phyloP scores from a whole-genome alignment of 2,329 filamentous ascomycete species.

The Penicillium sclerotiorum region DNA sequence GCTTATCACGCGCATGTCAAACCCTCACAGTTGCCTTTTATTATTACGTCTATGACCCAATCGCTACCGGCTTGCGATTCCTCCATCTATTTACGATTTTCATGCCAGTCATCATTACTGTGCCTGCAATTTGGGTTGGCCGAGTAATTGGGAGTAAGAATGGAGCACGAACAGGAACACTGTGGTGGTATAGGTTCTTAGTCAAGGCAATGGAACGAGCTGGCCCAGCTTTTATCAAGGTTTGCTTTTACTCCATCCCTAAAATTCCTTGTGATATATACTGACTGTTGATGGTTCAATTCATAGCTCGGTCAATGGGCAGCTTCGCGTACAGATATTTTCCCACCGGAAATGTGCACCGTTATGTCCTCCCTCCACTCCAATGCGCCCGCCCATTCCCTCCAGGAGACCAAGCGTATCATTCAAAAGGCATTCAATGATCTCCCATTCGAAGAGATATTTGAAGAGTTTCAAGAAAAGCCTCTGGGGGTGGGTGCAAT shows the following conservation, averaged over 20 bases:
- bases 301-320: conserved; percentile 92
- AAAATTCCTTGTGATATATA: not conserved
- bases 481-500: conserved; percentile 94
- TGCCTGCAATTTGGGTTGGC: conserved; percentile 83
- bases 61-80: conserved; percentile 86
- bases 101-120: conserved; percentile 78
- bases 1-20: conserved; percentile 61
- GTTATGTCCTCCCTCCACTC: conserved; percentile 96
- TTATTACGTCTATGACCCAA: conserved; percentile 65
- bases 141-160: conserved; percentile 63
- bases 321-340: conserved; percentile 93
- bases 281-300: not conserved
- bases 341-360: conserved; percentile 86
- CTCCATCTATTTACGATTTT: conserved; percentile 86
- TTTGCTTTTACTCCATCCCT: conserved; percentile 36
- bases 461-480: conserved; percentile 89
- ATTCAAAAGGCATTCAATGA: conserved; percentile 82
- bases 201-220: conserved; percentile 89
- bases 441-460: conserved; percentile 82
- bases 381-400: conserved; percentile 86
- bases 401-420: conserved; percentile 75
- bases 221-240: conserved; percentile 96
- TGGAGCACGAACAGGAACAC: conserved; percentile 75
- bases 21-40: conserved; percentile 69
- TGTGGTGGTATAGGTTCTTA: conserved; percentile 94